phyloP scores from a whole-genome alignment of 2,329 filamentous ascomycete species.

The Cercospora brassicicola region DNA sequence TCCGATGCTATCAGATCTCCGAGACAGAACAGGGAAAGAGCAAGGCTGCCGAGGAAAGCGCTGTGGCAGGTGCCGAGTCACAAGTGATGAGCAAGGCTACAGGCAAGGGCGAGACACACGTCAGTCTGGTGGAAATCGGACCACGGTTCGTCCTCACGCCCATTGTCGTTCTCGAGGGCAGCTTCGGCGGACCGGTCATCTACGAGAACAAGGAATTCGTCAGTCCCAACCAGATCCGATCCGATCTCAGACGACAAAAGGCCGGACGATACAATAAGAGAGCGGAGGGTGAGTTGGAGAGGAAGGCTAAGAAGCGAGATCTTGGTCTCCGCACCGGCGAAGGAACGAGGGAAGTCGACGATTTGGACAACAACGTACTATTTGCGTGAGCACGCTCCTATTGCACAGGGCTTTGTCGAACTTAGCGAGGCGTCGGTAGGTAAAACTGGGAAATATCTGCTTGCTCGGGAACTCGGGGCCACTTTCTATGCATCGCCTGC shows the following conservation, averaged over 20 bases:
- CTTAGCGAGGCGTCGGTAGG: constrained; percentile 13
- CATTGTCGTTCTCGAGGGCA: constrained; percentile 91
- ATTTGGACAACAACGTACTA: constrained; percentile 72
- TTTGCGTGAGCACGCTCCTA: constrained; percentile 63
- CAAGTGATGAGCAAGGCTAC: constrained; percentile 42
- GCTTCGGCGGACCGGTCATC: constrained; percentile 92
- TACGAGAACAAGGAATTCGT: constrained; percentile 99
- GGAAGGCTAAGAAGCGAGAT: constrained; percentile 70
- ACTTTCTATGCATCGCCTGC: neutral
- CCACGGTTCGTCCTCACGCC: constrained; percentile 90
- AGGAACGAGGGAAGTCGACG: constrained; percentile 62
- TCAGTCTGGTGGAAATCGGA: constrained; percentile 87
- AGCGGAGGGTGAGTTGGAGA: constrained; percentile 71
- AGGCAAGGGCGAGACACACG: constrained; percentile 63
- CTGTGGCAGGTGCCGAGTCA: constrained; percentile 42
- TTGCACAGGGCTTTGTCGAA: neutral
- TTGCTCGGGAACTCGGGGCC: neutral
- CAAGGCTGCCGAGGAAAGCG: constrained; percentile 41
- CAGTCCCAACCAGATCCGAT: constrained; percentile 84
- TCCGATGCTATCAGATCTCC: constrained; percentile 89
- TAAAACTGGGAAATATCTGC: neutral
- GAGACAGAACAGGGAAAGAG: constrained; percentile 69
- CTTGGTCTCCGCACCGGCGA: constrained; percentile 73
- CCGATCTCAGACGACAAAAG: constrained; percentile 74
- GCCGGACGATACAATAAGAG: constrained; percentile 75